A percentile compares a stretch with the other conserved stretches of the same genome.
Conservation (phyloP, 2,329 filamentous ascomycete species). For the Rhinocladiella mackenziei region DNA sequence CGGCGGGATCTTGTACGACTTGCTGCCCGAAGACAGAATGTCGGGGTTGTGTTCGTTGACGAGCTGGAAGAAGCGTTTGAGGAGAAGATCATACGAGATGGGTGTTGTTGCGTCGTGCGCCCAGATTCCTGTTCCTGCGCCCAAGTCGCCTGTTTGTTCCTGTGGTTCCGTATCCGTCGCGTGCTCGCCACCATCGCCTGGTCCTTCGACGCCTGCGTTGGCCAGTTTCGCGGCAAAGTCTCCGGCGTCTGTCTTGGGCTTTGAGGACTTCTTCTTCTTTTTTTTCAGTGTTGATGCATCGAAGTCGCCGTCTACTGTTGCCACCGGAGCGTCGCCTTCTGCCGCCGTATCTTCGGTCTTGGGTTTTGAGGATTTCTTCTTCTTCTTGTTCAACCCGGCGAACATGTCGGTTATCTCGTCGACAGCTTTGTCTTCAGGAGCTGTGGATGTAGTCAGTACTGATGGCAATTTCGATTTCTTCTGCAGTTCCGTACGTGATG, state of each 20-base stretch:
- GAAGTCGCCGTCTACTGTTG: slow-evolving; percentile 59
- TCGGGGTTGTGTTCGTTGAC: slow-evolving; percentile 96
- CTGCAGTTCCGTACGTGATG: slow-evolving; percentile 10
- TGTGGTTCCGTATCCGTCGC: slow-evolving; percentile 38
- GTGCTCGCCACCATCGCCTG: slow-evolving; percentile 52
- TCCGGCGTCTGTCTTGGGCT: slow-evolving; percentile 54
- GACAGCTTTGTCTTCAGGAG: slow-evolving; percentile 52
- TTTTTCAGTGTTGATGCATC: slow-evolving; percentile 66
- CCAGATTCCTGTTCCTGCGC: slow-evolving; percentile 87
- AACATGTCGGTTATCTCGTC: slow-evolving; percentile 65
- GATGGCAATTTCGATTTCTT: slow-evolving; percentile 12
- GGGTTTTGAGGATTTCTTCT: slow-evolving; percentile 56
- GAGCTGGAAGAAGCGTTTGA: slow-evolving; percentile 89
- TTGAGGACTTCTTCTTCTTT: slow-evolving; percentile 80
- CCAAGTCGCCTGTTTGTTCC: slow-evolving; percentile 66
- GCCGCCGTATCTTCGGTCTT: slow-evolving; percentile 54
- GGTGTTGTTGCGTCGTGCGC: slow-evolving; percentile 70
- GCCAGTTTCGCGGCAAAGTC: slow-evolving; percentile 67
- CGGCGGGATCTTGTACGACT: slow-evolving; percentile 98
- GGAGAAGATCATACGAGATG: slow-evolving; percentile 80
- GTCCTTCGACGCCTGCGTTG: slow-evolving; percentile 55
- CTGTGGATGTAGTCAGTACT: slow-evolving; percentile 24
- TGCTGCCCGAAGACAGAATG: slow-evolving; percentile 78
- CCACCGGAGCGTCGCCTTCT: slow-evolving; percentile 46
- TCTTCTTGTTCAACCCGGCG: slow-evolving; percentile 69